Percentiles rank a stretch among this genome's conserved stretches.
These are phyloP conservation scores for Nitzschia putrida DNA, from an alignment of 108 stramenopile species.

Conservation along the genomic window DNA sequence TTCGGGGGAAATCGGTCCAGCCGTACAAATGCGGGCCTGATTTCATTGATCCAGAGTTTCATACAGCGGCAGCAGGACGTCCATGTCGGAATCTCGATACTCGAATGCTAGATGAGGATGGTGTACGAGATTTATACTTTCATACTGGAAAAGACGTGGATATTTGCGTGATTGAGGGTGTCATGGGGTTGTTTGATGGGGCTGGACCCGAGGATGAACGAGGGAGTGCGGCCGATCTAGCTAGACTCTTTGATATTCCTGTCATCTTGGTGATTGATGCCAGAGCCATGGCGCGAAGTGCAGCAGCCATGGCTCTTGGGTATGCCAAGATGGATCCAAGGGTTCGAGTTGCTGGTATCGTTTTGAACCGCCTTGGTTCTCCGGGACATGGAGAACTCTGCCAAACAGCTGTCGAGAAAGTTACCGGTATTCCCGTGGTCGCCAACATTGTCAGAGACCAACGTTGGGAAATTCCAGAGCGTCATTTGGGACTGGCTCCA, in stretches of 20 bases:
- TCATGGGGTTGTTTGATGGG: background rate
- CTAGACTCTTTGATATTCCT: background rate
- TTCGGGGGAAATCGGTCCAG: no score
- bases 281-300: background rate
- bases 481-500: background rate
- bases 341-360: background rate
- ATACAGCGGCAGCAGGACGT: no score
- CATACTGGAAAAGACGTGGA: background rate
- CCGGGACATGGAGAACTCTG: background rate
- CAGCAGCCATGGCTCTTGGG: slow-evolving; percentile 5
- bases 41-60: no score
- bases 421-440: background rate
- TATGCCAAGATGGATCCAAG: background rate
- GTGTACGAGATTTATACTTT: no score
- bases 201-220: background rate
- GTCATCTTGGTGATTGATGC: slow-evolving; percentile 5
- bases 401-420: background rate
- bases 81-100: no score
- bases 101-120: no score
- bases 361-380: background rate
- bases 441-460: background rate
- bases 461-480: background rate
- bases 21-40: no score
- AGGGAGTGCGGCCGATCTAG: background rate
- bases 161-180: background rate